Percentiles rank a stretch among this genome's conserved stretches.
Evolutionary conservation across 2,329 filamentous ascomycete species (phyloP).

Genomic region (Arthrobotrys pseudoclavata): DNA sequence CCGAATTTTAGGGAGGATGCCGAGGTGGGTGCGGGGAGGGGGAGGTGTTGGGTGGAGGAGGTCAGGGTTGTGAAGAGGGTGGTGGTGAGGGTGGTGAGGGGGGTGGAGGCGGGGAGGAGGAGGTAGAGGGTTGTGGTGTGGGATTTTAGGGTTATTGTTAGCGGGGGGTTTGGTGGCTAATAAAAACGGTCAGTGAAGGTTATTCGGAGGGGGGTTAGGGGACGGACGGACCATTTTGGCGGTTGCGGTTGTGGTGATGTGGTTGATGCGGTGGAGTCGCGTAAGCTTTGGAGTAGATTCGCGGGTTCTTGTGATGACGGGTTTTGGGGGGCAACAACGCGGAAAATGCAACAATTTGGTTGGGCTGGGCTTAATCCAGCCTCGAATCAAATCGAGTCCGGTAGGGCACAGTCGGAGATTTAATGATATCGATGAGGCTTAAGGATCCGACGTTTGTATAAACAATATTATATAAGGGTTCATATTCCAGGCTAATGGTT

Average conservation of each 20-base stretch:
- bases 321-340: not conserved
- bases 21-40: constrained; percentile 3
- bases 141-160: constrained; percentile 56
- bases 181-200: not conserved
- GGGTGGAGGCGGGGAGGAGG: constrained; percentile 33
- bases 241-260: not conserved
- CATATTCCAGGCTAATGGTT: too few relatives aligned
- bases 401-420: too few relatives aligned
- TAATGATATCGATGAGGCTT: too few relatives aligned
- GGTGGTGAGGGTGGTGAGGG: constrained; percentile 33
- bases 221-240: not conserved
- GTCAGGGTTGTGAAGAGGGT: constrained; percentile 24
- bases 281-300: not conserved
- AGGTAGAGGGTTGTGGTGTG: constrained; percentile 53
- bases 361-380: too few relatives aligned
- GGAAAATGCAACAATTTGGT: constrained; percentile 11
- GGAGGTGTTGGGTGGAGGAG: constrained; percentile 32
- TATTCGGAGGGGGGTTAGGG: not conserved
- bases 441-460: too few relatives aligned
- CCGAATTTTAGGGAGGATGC: constrained; percentile 29
- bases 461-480: too few relatives aligned
- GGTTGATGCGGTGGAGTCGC: not conserved
- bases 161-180: constrained; percentile 24
- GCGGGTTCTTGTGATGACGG: constrained; percentile 1
- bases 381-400: too few relatives aligned